Evolutionary conservation across 1,139 yeast genomes (phyloP).

Genomic region (Schizosaccharomyces versatilis): DNA sequence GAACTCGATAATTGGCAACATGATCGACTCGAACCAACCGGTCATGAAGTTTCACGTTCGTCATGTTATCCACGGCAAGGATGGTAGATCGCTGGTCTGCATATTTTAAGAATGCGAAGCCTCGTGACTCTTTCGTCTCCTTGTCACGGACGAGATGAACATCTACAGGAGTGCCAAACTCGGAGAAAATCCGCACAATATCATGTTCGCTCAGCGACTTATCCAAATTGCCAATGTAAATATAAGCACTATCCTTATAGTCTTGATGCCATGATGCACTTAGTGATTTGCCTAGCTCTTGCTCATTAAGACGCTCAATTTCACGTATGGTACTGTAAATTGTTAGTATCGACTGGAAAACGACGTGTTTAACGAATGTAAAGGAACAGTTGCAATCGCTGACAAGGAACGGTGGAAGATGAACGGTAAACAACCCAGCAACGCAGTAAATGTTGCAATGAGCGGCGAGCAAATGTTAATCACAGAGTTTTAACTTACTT

Average conservation of each 20-base stretch:
- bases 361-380: too few species aligned
- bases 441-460: too few species aligned
- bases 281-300: background rate
- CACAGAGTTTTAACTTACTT: too few species aligned
- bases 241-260: conserved; percentile 39
- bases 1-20: conserved; percentile 33
- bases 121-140: conserved; percentile 45
- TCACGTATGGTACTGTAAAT: background rate
- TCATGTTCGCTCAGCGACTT: conserved; percentile 48
- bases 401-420: too few species aligned
- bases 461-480: too few species aligned
- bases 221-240: conserved; percentile 49
- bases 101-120: conserved; percentile 66
- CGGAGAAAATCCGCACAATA: conserved; percentile 57
- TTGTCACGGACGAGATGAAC: conserved; percentile 48
- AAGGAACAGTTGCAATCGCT: too few species aligned
- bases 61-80: conserved; percentile 58
- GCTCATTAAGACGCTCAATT: conserved; percentile 3
- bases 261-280: conserved; percentile 22
- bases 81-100: conserved; percentile 64
- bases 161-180: conserved; percentile 72
- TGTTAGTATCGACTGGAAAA: background rate
- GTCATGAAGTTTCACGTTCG: conserved; percentile 41
- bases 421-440: too few species aligned
- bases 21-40: conserved; percentile 52